Conservation (phyloP, 257 asterid species). For the Nicotiana sylvestris region DNA sequence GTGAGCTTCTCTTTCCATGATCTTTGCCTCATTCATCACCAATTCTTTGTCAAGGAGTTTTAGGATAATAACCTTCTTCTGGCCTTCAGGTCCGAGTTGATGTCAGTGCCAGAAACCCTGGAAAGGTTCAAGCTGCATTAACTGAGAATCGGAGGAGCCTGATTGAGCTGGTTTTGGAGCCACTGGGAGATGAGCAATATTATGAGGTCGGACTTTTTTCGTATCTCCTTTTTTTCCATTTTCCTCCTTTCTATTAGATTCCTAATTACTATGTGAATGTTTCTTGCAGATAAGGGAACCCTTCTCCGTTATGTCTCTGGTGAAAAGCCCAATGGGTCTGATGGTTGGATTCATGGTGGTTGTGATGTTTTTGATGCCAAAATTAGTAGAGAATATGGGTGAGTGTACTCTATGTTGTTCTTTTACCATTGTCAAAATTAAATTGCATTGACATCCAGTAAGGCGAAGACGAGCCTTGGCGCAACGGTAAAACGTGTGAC, state of each 20-base stretch:
- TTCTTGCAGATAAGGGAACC: conserved; percentile 79
- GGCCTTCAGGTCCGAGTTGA: conserved; percentile 75
- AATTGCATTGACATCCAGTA: neutral
- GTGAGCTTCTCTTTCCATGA: conserved; percentile 40
- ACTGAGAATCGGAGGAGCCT: conserved; percentile 86
- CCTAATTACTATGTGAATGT: neutral
- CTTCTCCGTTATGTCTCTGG: conserved; percentile 58
- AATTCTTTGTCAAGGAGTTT: conserved; percentile 9
- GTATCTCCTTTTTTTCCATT: neutral
- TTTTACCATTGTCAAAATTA: neutral
- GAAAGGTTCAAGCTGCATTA: conserved; percentile 95
- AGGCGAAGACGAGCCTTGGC: no score
- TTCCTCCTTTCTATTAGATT: neutral
- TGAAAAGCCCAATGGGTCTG: conserved; percentile 98
- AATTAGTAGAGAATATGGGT: conserved; percentile 74
- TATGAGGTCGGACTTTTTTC: conserved; percentile 52
- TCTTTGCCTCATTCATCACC: conserved; percentile 11
- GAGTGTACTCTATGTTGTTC: conserved; percentile 26
- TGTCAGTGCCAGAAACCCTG: conserved; percentile 95
- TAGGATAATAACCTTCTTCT: neutral
- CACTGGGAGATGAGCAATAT: conserved; percentile 84
- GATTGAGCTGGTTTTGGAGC: conserved; percentile 86
- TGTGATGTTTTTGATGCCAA: conserved; percentile 95
- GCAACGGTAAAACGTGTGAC: no score
- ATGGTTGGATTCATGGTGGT: conserved; percentile 95